A percentile compares a stretch with the other conserved stretches of the same genome.
Evolutionary conservation across 805 yeast species (phyloP).

Genomic region (Cyberlindnera mississippiensis): DNA sequence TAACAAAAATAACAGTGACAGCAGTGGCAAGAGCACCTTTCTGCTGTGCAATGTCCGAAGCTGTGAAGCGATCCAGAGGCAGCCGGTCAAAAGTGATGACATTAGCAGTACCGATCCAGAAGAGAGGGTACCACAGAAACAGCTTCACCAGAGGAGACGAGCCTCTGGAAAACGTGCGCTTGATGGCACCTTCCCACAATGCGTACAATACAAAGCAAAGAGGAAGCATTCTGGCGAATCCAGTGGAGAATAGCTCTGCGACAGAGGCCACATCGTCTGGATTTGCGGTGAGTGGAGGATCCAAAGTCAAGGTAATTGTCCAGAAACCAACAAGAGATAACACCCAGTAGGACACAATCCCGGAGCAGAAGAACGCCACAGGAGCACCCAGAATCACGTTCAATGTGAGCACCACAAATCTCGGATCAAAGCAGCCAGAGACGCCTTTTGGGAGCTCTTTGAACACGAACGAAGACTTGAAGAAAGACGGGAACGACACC

Average conservation of each 20-base stretch:
- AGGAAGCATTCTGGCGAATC: slow-evolving; percentile 74
- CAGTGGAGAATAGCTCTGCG: slow-evolving; percentile 63
- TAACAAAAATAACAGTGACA: slow-evolving; percentile 40
- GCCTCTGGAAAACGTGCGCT: slow-evolving; percentile 42
- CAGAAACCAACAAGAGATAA: slow-evolving; percentile 67
- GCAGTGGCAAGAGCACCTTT: slow-evolving; percentile 76
- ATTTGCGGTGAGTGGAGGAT: slow-evolving; percentile 68
- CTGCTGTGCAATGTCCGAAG: slow-evolving; percentile 64
- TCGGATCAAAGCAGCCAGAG: slow-evolving; percentile 64
- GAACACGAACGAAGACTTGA: slow-evolving; percentile 70
- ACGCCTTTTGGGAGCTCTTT: slow-evolving; percentile 36
- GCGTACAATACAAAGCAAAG: slow-evolving; percentile 65
- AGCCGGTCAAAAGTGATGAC: slow-evolving; percentile 84
- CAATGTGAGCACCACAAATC: slow-evolving; percentile 49
- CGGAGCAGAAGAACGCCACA: slow-evolving; percentile 46
- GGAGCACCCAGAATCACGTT: slow-evolving; percentile 65
- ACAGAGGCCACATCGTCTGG: slow-evolving; percentile 48
- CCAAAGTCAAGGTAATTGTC: slow-evolving; percentile 72
- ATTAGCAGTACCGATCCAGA: slow-evolving; percentile 82
- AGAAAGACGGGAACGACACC: slow-evolving; percentile 62
- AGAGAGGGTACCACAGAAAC: slow-evolving; percentile 65
- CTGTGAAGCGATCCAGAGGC: slow-evolving; percentile 81
- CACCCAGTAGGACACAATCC: slow-evolving; percentile 57
- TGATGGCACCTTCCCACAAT: slow-evolving; percentile 57
- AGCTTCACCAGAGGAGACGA: slow-evolving; percentile 39